Conservation (phyloP, 768 basidiomycete species). For the Tulasnella sp. region DNA sequence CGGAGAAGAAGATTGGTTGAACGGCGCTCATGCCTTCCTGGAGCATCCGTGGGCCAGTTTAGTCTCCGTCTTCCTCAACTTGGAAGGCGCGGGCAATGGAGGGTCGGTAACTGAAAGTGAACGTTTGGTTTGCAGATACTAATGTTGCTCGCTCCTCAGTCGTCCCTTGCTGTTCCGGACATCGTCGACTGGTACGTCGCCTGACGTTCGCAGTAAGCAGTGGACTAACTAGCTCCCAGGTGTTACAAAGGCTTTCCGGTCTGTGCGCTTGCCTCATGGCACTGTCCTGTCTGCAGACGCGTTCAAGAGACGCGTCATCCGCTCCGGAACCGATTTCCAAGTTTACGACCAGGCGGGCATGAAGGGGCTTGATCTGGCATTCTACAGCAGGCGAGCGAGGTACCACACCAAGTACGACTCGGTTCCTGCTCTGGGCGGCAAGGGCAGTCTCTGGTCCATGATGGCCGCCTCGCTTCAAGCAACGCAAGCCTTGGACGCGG, state of each 20-base stretch:
- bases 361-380: constrained; percentile 73
- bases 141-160: constrained; percentile 39
- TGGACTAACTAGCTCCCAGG: not conserved
- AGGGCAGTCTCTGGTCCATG: constrained; percentile 70
- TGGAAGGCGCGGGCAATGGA: constrained; percentile 77
- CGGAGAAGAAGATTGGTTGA: constrained; percentile 73
- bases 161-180: constrained; percentile 74
- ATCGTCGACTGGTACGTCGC: constrained; percentile 47
- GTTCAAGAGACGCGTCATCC: constrained; percentile 60
- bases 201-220: not conserved
- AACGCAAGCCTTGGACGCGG: constrained; percentile 47
- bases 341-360: constrained; percentile 58
- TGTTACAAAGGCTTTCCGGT: constrained; percentile 53
- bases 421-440: constrained; percentile 55
- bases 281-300: constrained; percentile 67
- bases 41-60: constrained; percentile 71
- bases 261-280: constrained; percentile 65
- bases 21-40: constrained; percentile 70
- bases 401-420: constrained; percentile 77
- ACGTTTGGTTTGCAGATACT: constrained; percentile 8
- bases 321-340: constrained; percentile 69
- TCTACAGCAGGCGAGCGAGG: constrained; percentile 66
- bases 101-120: constrained; percentile 50
- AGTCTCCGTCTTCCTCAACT: constrained; percentile 66
- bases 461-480: constrained; percentile 62